phyloP scores from a whole-genome alignment of 1,284 basidiomycete species.

The Ceratobasidium sp. region DNA sequence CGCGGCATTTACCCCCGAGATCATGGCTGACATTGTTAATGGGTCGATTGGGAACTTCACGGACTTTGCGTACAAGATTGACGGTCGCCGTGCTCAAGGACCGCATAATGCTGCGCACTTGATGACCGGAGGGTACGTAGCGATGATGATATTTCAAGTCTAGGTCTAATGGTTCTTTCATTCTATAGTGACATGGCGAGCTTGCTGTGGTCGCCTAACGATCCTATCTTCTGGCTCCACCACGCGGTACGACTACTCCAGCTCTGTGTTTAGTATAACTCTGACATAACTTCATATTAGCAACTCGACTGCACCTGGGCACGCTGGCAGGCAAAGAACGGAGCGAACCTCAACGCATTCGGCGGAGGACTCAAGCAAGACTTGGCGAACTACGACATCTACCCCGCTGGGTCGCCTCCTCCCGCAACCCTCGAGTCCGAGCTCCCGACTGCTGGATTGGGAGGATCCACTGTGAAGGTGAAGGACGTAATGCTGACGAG shows the following conservation, averaged over 20 bases:
- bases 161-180: no score
- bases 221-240: conserved; percentile 39
- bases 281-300: background rate
- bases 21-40: conserved; percentile 16
- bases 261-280: background rate
- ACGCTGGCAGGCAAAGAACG: conserved; percentile 34
- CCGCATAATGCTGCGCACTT: conserved; percentile 47
- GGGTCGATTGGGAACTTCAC: conserved; percentile 43
- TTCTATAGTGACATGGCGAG: conserved; percentile 38
- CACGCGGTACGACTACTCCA: conserved; percentile 22
- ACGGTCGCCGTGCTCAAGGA: conserved; percentile 44
- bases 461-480: background rate
- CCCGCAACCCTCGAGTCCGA: background rate
- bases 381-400: conserved; percentile 31
- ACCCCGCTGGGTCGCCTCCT: conserved; percentile 38
- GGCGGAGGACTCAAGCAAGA: conserved; percentile 44
- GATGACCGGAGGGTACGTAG: conserved; percentile 39
- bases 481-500: conserved; percentile 31
- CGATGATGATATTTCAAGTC: no score
- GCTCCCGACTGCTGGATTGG: conserved; percentile 25
- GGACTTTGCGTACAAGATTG: conserved; percentile 44
- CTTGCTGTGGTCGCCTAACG: conserved; percentile 43
- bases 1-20: conserved; percentile 15
- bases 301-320: conserved; percentile 47
- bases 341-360: conserved; percentile 35